Base-by-base conservation (phyloP, 2,329 filamentous ascomycete genomes). In the Diaporthe caulivora region DNA sequence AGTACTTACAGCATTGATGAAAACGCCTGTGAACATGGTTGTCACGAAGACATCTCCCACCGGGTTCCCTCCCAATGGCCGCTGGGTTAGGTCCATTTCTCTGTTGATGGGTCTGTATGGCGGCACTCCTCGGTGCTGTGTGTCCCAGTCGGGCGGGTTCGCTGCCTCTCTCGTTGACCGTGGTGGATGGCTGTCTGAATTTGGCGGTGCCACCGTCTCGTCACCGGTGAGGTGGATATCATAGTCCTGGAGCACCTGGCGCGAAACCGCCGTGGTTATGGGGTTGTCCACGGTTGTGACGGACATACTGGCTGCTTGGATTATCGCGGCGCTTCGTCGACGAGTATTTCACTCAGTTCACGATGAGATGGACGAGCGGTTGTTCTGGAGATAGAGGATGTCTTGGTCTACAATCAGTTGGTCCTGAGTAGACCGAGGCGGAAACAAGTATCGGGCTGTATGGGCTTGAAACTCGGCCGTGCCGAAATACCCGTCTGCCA, bases 21-120 rank as follows among this genome's bases (percentile, higher is more conserved):
- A 79, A 3, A 80, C 78, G 1, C 80, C 80, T 7, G 77, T 75
- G 51, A 81, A 76, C 80, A 81, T 79, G n/a, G 72, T 70, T 40
- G 76, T 73, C 10, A 81, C 75, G 57, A 81, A 78, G 6, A 60
- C 76, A 34, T 73, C 73, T 71, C 78, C 79, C 40, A 77, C 67
- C 3, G 69, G 64, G 44, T 80, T 78, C 2, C 76, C 77, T 15
- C 78, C 78, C 76, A 75, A 76, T 1, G 79, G 80, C 70, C 79
- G 67, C 74, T 75, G 65, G 24, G 44, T 69, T n/a, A 68, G 55
- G 65, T 80, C 77, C 34, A 80, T 58, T 2, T 77, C 34, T n/a
- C 44, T 74, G 72, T 80, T 80, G 47, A 79, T 73, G 21, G 79
- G 78, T 18, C 80, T 76, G 71, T 79, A 78, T 4, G 77, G 77